Conservation (phyloP, 768 basidiomycete genomes). For the Russula sp. region DNA sequence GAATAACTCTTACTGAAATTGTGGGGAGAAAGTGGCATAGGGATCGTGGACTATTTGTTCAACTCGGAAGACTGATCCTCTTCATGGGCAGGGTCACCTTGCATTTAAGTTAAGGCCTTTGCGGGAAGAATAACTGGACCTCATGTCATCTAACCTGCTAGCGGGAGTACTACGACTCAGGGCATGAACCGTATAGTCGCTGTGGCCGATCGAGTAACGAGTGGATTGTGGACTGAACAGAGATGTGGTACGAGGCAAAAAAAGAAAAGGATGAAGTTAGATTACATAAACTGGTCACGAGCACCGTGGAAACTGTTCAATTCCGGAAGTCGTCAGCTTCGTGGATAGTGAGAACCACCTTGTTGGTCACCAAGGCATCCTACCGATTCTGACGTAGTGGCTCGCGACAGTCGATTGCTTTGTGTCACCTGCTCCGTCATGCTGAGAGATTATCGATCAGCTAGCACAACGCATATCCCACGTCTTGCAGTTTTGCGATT, state of each 20-base stretch:
- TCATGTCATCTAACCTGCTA: background rate
- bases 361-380: background rate
- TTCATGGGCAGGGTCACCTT: background rate
- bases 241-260: too few species aligned
- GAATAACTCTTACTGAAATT: background rate
- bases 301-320: background rate
- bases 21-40: background rate
- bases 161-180: background rate
- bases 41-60: background rate
- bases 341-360: background rate
- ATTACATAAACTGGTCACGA: conserved; percentile 1
- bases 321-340: too few species aligned
- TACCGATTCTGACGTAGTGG: background rate
- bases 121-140: background rate
- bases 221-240: too few species aligned
- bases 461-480: background rate
- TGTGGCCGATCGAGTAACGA: too few species aligned
- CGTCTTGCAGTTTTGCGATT: background rate
- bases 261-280: too few species aligned
- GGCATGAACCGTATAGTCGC: background rate
- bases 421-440: background rate
- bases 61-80: background rate
- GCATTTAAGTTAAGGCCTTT: background rate
- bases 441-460: background rate
- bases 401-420: background rate